Evolutionary conservation across 2,329 filamentous ascomycete genomes (phyloP), one percentile per base, ranked within the genome.

Genomic region (Ceratocystiopsis brevicomis): DNA sequence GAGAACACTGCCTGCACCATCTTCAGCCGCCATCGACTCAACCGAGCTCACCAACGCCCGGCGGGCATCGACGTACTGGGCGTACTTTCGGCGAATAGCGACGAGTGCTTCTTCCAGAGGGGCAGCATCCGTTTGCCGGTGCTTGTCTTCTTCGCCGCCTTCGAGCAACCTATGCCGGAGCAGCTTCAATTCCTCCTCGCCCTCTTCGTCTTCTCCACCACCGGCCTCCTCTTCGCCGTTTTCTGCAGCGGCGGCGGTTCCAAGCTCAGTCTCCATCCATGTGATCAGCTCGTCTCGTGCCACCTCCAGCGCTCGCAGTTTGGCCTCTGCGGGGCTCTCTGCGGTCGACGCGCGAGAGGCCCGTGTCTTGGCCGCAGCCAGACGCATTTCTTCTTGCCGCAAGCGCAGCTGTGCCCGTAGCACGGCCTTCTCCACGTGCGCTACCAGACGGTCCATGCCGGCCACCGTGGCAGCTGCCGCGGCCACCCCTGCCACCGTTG

Each of bases 181-280:
- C 21, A 41, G 48, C 10, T 30, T 30, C 13, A 54, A 53, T 4
- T 35, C 42, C 2, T 35, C 38, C 17, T 46, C 41, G 18, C 49
- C 49, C 6, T 54, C 53, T 8, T 35, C 36, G 3, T 38, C 35
- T 16, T 38, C 41, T 0, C 53, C 53, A 6, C 54, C 40, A 0
- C 50, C 53, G 0, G 55, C 57, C 1, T 56, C 54, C 18, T 58
- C 59, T 6, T 65, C 62, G 1, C 72, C 71, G 43, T 70, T 71
- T 42, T 64, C 60, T 18, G 13, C 53, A 0, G 58, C 59, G 5
- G 65, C 62, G 2, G 72, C 71, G 44, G 69, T 71, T 42, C 64
- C 60, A 18, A 80, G 58, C 53, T 79, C 76, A 6, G 59, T 61
- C 54, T 80, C 76, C 45, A 80, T 77, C 76, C 76, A 80, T 45